Conservation (phyloP, 495 filamentous ascomycete species). For the Penicillium roqueforti region DNA sequence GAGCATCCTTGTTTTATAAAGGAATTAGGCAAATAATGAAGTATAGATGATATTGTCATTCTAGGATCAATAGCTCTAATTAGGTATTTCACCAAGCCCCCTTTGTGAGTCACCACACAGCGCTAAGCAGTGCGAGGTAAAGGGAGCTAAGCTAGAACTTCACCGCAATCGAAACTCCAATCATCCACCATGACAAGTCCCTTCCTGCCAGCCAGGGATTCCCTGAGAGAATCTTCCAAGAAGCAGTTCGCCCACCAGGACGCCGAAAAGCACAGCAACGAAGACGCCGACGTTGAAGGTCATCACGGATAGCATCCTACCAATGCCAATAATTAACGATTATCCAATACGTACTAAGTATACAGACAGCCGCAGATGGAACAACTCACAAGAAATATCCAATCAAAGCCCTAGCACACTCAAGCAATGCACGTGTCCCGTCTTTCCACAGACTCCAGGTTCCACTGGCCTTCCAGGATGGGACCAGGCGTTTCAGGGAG, state of each 20-base stretch:
- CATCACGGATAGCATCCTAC: conserved; percentile 24
- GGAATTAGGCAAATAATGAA: neutral
- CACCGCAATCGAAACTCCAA: neutral
- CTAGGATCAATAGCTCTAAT: neutral
- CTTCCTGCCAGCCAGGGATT: conserved; percentile 12
- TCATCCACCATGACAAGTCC: conserved; percentile 6
- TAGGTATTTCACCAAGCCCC: neutral
- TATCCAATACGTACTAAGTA: neutral
- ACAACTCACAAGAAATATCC: conserved; percentile 17
- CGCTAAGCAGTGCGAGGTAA: neutral
- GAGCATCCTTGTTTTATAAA: neutral
- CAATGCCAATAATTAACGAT: neutral
- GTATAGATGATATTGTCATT: no score
- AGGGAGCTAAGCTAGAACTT: neutral
- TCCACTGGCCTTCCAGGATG: conserved; percentile 9
- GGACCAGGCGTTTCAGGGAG: neutral
- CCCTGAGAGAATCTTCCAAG: conserved; percentile 11
- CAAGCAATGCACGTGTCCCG: conserved; percentile 9
- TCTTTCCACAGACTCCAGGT: conserved; percentile 10
- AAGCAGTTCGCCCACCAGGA: conserved; percentile 11
- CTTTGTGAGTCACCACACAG: neutral
- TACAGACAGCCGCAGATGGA: neutral
- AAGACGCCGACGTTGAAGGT: conserved; percentile 21
- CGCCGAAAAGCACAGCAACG: conserved; percentile 11
- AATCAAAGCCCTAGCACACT: conserved; percentile 10